A percentile compares a stretch with the other conserved stretches of the same genome.
Conservation (phyloP, 83 land plant species). For the Picea abies region DNA sequence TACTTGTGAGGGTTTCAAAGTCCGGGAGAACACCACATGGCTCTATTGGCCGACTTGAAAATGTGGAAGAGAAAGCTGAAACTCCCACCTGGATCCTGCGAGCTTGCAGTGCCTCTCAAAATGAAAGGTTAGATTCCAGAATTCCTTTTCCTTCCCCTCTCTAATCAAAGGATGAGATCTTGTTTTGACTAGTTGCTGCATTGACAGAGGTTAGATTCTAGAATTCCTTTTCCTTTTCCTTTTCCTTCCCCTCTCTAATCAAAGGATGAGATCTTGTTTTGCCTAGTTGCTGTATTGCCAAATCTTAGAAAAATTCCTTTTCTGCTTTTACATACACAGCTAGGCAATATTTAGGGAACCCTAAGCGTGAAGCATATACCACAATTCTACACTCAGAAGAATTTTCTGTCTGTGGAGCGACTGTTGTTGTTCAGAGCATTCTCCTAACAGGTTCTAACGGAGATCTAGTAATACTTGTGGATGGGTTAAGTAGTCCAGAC, state of each 20-base stretch:
- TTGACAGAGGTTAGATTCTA: conserved; percentile 22
- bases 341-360: background rate
- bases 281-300: background rate
- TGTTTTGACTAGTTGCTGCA: background rate
- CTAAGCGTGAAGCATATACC: conserved; percentile 45
- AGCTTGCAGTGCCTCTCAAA: conserved; percentile 43
- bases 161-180: background rate
- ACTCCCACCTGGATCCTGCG: conserved; percentile 60
- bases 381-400: conserved; percentile 60
- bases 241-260: too few species aligned
- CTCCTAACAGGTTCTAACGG: conserved; percentile 33
- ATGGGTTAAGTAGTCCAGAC: conserved; percentile 25
- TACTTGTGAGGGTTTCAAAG: conserved; percentile 38
- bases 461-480: conserved; percentile 59
- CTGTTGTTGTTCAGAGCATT: conserved; percentile 63
- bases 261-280: background rate
- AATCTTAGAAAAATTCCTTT: background rate
- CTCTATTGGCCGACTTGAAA: conserved; percentile 36
- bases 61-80: conserved; percentile 26
- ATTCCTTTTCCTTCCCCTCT: background rate
- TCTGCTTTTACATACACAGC: conserved; percentile 8
- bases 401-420: conserved; percentile 58
- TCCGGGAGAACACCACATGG: conserved; percentile 30
- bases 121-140: conserved; percentile 24
- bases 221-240: background rate